A percentile compares a stretch with the other conserved stretches of the same genome.
phyloP scores from a whole-genome alignment of 2,329 filamentous ascomycete genomes.

The Falciphora oryzae region DNA sequence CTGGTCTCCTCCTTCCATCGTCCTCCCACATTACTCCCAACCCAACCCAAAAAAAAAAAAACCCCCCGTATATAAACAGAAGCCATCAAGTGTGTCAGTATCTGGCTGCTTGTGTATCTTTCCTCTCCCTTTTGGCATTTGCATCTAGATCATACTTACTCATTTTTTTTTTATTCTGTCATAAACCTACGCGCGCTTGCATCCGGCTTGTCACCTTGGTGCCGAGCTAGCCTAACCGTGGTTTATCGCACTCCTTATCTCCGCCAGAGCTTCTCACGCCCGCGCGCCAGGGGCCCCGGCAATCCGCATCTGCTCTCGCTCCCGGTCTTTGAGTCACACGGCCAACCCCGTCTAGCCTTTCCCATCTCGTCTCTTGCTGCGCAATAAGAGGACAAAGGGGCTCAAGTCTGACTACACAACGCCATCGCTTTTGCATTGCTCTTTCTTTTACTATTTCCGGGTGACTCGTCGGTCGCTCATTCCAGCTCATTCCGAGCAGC shows the following conservation, averaged over 20 bases:
- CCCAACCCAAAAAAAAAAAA: neutral
- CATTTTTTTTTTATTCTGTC: neutral
- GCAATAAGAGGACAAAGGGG: slow-evolving; percentile 1
- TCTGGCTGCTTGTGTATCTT: neutral
- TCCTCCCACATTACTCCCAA: neutral
- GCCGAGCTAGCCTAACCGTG: neutral
- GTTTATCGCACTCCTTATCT: slow-evolving; percentile 2
- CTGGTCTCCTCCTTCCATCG: neutral
- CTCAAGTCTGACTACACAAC: neutral
- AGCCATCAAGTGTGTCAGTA: neutral
- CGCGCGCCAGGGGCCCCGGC: neutral
- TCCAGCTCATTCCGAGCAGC: neutral
- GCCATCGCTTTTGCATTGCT: neutral
- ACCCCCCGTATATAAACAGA: neutral
- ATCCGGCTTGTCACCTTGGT: neutral
- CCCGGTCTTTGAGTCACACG: slow-evolving; percentile 5
- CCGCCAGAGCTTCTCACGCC: neutral
- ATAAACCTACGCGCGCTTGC: neutral
- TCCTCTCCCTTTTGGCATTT: neutral
- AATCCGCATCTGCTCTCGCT: neutral
- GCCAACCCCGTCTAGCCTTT: neutral
- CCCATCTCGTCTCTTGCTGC: neutral
- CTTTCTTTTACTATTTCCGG: neutral
- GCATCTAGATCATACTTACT: neutral
- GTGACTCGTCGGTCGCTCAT: slow-evolving; percentile 1